phyloP scores from a whole-genome alignment of 495 filamentous ascomycete species.

The Chlorociboria aeruginascens region DNA sequence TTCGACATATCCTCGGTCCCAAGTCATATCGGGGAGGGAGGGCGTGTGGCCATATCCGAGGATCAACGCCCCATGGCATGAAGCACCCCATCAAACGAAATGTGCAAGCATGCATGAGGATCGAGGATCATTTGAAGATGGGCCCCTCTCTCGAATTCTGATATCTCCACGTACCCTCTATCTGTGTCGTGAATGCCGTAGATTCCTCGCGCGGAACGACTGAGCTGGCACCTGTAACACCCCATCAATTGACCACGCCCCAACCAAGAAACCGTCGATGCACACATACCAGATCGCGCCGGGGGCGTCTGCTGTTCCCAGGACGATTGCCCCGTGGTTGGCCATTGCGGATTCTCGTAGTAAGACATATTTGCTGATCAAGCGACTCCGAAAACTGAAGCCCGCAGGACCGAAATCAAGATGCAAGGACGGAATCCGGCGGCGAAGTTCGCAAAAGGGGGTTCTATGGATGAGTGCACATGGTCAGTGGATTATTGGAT shows the following conservation, averaged over 20 bases:
- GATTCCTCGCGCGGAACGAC: constrained; percentile 66
- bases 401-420: constrained; percentile 19
- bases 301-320: constrained; percentile 84
- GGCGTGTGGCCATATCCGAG: constrained; percentile 2
- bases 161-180: constrained; percentile 64
- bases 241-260: constrained; percentile 24
- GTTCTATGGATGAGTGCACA: neutral
- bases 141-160: neutral
- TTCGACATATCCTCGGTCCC: neutral
- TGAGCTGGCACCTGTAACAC: constrained; percentile 57
- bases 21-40: neutral
- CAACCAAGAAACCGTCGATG: too few relatives aligned
- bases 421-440: constrained; percentile 18
- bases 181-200: constrained; percentile 73
- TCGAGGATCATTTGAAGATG: neutral
- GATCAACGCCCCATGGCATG: neutral
- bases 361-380: constrained; percentile 54
- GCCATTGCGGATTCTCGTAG: constrained; percentile 81
- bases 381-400: constrained; percentile 17
- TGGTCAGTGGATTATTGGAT: neutral
- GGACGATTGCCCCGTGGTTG: constrained; percentile 49
- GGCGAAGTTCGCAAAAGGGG: constrained; percentile 9
- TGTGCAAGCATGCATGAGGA: neutral
- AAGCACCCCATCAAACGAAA: neutral
- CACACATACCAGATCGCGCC: constrained; percentile 65